These are phyloP conservation scores for Sphagnum tenellum DNA, from an alignment of 225 moss, liverwort and hornwort species.

Conservation along the genomic window DNA sequence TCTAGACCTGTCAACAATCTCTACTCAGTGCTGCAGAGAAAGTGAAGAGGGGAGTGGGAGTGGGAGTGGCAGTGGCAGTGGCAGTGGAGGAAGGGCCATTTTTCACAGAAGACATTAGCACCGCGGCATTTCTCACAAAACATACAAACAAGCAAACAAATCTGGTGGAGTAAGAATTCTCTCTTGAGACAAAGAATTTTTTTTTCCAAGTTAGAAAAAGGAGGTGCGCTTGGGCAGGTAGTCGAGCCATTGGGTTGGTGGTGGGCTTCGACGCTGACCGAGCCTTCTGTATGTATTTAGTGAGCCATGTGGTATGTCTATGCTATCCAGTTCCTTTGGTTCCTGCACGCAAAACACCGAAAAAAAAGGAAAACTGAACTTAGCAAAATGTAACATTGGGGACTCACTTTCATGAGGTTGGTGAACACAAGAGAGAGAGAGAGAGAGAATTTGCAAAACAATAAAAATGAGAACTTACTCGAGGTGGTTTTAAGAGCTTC, in stretches of 20 bases:
- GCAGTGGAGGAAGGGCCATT: no score
- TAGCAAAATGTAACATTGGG: neutral
- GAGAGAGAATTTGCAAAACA: neutral
- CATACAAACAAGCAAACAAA: no score
- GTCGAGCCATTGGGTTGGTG: conserved; percentile 74
- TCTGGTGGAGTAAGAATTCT: no score
- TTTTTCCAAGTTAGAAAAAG: conserved; percentile 19
- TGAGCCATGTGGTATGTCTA: conserved; percentile 78
- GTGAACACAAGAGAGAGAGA: neutral
- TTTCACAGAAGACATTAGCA: no score
- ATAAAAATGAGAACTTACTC: conserved; percentile 29
- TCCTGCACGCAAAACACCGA: conserved; percentile 38
- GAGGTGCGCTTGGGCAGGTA: conserved; percentile 55
- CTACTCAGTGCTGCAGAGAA: no score
- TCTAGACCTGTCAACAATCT: no score
- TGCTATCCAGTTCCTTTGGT: conserved; percentile 67
- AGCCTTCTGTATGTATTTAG: conserved; percentile 56
- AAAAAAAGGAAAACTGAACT: neutral
- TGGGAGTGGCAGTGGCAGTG: no score
- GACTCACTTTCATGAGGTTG: no score
- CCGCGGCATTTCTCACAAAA: no score
- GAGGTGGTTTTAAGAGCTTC: conserved; percentile 63
- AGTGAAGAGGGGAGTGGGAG: no score
- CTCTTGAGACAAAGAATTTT: no score
- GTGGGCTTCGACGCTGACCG: conserved; percentile 29